These are phyloP conservation scores for Pugionium dolabratum DNA, from an alignment of 345 rosid genomes.

Conservation along the genomic window DNA sequence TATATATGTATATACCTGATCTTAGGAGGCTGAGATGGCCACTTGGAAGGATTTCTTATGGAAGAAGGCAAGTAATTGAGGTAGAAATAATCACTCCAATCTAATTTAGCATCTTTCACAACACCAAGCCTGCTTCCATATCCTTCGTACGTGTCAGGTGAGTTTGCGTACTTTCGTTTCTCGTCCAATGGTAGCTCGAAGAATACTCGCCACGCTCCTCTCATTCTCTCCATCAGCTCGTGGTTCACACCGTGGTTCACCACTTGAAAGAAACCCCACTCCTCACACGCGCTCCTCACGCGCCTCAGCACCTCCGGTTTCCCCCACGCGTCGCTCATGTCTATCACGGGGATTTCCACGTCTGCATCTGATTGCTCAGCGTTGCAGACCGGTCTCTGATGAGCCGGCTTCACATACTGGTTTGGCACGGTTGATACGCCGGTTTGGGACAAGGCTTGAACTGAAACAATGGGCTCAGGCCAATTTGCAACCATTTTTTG, in stretches of 20 bases:
- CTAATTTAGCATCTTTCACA: slow-evolving; percentile 76
- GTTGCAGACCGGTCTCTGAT: slow-evolving; percentile 49
- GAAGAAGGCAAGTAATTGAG: slow-evolving; percentile 65
- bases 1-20: slow-evolving; percentile 54
- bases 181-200: slow-evolving; percentile 68
- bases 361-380: slow-evolving; percentile 8
- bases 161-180: slow-evolving; percentile 66
- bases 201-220: slow-evolving; percentile 71
- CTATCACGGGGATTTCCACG: slow-evolving; percentile 59
- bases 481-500: slow-evolving; percentile 45
- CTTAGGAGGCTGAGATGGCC: slow-evolving; percentile 72
- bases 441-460: slow-evolving; percentile 72
- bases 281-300: slow-evolving; percentile 58
- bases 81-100: slow-evolving; percentile 92
- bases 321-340: slow-evolving; percentile 42
- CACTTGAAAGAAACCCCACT: slow-evolving; percentile 94
- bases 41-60: slow-evolving; percentile 55
- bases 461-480: slow-evolving; percentile 95
- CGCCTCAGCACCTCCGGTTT: slow-evolving; percentile 35
- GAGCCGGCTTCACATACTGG: slow-evolving; percentile 60
- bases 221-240: slow-evolving; percentile 49
- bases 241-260: slow-evolving; percentile 83
- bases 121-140: slow-evolving; percentile 90
- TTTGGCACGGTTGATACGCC: slow-evolving; percentile 57
- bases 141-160: slow-evolving; percentile 86